Conservation (phyloP, 371 early-diverging fungal species). For the Rhizopus arrhizus region DNA sequence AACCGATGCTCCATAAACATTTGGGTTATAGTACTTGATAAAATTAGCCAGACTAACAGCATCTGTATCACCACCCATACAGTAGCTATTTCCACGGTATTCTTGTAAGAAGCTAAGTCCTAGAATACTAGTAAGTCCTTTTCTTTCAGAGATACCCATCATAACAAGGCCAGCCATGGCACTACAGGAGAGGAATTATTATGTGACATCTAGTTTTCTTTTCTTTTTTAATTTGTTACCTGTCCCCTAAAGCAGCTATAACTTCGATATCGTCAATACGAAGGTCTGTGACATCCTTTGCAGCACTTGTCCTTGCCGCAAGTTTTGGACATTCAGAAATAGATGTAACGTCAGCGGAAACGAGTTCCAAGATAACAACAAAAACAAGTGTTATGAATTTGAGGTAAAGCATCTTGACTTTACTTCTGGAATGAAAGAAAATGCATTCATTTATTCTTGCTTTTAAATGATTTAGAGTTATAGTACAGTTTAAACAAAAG, state of each 20-base stretch:
- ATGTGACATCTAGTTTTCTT: neutral
- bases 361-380: neutral
- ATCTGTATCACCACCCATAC: slow-evolving; percentile 34
- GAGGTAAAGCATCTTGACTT: neutral
- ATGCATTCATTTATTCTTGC: too few relatives aligned
- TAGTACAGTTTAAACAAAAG: too few relatives aligned
- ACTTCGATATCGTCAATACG: slow-evolving; percentile 35
- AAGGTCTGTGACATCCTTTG: slow-evolving; percentile 29
- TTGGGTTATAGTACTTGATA: slow-evolving; percentile 30
- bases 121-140: slow-evolving; percentile 14
- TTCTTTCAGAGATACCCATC: slow-evolving; percentile 22
- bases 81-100: slow-evolving; percentile 41
- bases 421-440: neutral
- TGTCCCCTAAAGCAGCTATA: slow-evolving; percentile 28
- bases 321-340: slow-evolving; percentile 26
- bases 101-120: slow-evolving; percentile 21
- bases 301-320: slow-evolving; percentile 7
- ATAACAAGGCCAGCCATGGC: slow-evolving; percentile 34
- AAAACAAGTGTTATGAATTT: neutral
- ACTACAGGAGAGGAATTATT: slow-evolving; percentile 7
- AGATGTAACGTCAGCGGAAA: slow-evolving; percentile 5
- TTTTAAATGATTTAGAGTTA: too few relatives aligned
- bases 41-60: slow-evolving; percentile 35
- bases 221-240: slow-evolving; percentile 5
- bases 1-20: slow-evolving; percentile 30